Conservation (phyloP, 169 alveolate genomes). For the Hammondia hammondi region DNA sequence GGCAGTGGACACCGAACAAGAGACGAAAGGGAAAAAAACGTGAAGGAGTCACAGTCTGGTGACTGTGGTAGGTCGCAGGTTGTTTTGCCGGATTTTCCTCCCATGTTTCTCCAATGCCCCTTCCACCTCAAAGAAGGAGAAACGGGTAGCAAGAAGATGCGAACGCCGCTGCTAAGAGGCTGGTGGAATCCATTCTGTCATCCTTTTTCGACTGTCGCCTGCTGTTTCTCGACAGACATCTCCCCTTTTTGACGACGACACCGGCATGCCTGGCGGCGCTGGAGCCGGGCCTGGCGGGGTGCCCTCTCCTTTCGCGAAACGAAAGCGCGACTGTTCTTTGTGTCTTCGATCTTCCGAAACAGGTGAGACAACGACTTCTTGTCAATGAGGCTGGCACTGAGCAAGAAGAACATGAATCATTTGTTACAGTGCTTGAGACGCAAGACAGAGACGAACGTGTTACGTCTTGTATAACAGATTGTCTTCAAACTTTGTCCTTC, state of each 20-base stretch:
- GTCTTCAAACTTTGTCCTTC: no score
- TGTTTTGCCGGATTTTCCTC: no score
- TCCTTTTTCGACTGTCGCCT: not conserved
- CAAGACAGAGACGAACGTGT: not conserved
- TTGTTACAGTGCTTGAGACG: not conserved
- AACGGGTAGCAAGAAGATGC: no score
- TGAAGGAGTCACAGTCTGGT: no score
- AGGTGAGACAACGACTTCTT: conserved; percentile 77
- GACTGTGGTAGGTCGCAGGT: no score
- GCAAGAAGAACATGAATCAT: not conserved
- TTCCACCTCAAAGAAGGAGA: no score
- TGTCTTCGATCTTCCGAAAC: conserved; percentile 94
- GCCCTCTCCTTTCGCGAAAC: conserved; percentile 59
- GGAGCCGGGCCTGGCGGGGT: conserved; percentile 55
- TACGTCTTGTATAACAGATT: no score
- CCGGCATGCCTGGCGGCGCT: conserved; percentile 66
- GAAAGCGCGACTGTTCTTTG: conserved; percentile 93
- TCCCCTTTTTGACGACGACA: conserved; percentile 55
- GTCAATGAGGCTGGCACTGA: not conserved
- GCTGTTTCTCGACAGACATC: conserved; percentile 37
- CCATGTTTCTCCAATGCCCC: no score
- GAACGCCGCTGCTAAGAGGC: no score
- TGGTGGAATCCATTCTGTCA: no score
- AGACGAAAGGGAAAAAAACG: no score
- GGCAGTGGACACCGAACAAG: no score